Percentiles rank a stretch among this genome's conserved stretches.
These are phyloP conservation scores for Orobanche coerulescens DNA, from an alignment of 257 asterid species.

Conservation along the genomic window DNA sequence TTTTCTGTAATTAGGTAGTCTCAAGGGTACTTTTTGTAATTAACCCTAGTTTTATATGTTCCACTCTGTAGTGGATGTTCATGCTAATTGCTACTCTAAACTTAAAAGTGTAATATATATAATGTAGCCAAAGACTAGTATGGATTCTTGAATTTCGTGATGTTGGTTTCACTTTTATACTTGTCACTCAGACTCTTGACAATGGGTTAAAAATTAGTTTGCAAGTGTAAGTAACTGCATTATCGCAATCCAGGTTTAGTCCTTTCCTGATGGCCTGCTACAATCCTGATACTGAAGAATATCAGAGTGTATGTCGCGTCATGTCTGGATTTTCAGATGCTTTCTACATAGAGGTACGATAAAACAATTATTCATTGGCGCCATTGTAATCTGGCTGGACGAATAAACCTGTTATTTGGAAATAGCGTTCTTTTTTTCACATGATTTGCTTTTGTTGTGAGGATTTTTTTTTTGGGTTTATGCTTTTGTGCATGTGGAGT, in stretches of 20 bases:
- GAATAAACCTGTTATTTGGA: not conserved
- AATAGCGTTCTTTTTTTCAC: too few species aligned
- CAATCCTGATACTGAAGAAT: slow-evolving; percentile 79
- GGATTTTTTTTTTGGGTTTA: too few species aligned
- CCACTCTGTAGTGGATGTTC: not conserved
- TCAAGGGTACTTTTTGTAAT: too few species aligned
- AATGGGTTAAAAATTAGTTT: not conserved
- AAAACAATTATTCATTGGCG: not conserved
- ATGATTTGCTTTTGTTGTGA: too few species aligned
- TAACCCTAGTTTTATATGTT: too few species aligned
- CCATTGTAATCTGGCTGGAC: not conserved
- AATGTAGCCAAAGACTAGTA: not conserved
- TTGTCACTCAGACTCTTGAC: slow-evolving; percentile 8
- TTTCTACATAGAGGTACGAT: slow-evolving; percentile 60
- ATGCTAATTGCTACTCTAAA: slow-evolving; percentile 2
- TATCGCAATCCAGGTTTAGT: slow-evolving; percentile 58
- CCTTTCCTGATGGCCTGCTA: slow-evolving; percentile 91
- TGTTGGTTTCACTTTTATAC: not conserved
- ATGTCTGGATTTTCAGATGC: slow-evolving; percentile 92
- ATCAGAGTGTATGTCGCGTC: slow-evolving; percentile 86
- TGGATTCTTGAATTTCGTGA: not conserved
- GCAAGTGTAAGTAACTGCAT: slow-evolving; percentile 8
- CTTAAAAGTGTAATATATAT: not conserved
- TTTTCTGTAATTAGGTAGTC: too few species aligned
- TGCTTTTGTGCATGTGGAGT: too few species aligned